Evolutionary conservation across 108 stramenopile species (phyloP), one percentile per base, ranked within the genome.

Genomic region (Pseudonitzschia multiseries): DNA sequence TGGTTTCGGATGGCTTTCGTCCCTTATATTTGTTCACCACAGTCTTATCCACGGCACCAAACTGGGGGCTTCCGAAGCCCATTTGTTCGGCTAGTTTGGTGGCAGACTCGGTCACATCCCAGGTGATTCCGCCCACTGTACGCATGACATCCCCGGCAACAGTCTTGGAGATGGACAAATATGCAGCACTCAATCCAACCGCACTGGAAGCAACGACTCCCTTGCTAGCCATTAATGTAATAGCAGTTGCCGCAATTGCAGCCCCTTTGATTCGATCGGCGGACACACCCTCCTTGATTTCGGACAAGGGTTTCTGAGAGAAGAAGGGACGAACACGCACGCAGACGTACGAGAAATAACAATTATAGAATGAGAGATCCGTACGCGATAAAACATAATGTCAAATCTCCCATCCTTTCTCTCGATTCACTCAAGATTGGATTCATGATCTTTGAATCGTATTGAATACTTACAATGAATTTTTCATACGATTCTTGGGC

Each of bases 201-300:
- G 75, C 79, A 53, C 83, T 54, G 10, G 88, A 65, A 18, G 76
- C 53, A 17, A 84, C 68, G 14, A 84, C 27, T 9, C 84, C 77
- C 46, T 76, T 60, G 27, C 79, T 68, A 18, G 79, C 67, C 60
- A 89, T 66, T 20, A 85, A 50, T n/a, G 77, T 65, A 41, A 88
- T 40, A 50, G 74, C 60, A 46, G 87, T 79, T 41, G 80, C 87
- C 21, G 76, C 36, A n/a, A 87, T 36, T 28, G 78, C 81, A 17
- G 90, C 86, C 17, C 90, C 90, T 52, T 83, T 79, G 74, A 92
- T 89, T 21, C 72, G 64, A 44, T 79, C 74, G 13, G 61, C 64
- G 24, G 88, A 79, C 22, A 89, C 87, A 48, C 81, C 81, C 41
- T 84, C 66, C 76, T 82, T 75, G 40, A 91, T 81, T 33, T 83